Evolutionary conservation across 306 rosid genomes (phyloP).

Genomic region (Canavalia gladiata): DNA sequence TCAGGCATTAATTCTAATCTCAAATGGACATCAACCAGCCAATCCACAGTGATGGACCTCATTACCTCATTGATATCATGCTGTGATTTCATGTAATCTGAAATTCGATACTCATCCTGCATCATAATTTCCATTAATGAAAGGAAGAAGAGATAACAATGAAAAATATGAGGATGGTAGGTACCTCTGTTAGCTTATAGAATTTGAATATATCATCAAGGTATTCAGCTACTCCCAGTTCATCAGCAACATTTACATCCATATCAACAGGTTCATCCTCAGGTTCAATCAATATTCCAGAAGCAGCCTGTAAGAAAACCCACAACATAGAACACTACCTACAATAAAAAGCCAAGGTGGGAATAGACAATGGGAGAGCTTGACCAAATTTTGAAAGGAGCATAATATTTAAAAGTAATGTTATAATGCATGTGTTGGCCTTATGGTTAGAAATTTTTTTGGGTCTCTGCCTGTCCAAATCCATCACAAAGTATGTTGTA

Average conservation of each 20-base stretch:
- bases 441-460: too few species aligned
- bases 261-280: constrained; percentile 48
- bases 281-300: constrained; percentile 45
- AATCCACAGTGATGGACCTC: constrained; percentile 68
- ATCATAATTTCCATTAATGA: not conserved
- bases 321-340: not conserved
- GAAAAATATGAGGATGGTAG: not conserved
- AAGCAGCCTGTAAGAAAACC: constrained; percentile 51
- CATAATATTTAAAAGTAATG: too few species aligned
- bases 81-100: constrained; percentile 62
- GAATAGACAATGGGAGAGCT: too few species aligned
- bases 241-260: constrained; percentile 57
- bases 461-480: not conserved
- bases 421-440: too few species aligned
- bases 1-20: constrained; percentile 65
- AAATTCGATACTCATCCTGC: constrained; percentile 48
- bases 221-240: constrained; percentile 64
- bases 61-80: constrained; percentile 61
- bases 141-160: not conserved
- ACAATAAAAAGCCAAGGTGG: not conserved
- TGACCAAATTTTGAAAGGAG: too few species aligned
- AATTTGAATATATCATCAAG: constrained; percentile 65
- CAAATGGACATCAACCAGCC: constrained; percentile 67
- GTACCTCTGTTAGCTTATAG: constrained; percentile 64
- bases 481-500: not conserved